Percentiles rank a stretch among this genome's conserved stretches.
Evolutionary conservation across 805 yeast species (phyloP).

Genomic region (Candida ulmi): DNA sequence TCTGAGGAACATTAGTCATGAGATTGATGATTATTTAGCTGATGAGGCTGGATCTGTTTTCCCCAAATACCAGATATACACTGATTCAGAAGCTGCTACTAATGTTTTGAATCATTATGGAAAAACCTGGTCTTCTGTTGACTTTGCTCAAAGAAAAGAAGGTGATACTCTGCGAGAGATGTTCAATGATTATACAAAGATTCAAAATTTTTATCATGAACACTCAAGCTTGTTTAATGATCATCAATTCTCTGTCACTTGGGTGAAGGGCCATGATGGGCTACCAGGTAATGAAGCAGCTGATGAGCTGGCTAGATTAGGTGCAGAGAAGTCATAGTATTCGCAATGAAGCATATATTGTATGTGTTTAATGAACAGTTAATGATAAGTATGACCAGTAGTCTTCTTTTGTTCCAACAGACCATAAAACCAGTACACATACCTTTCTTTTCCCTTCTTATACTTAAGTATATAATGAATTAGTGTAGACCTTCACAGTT

Average conservation of each 20-base stretch:
- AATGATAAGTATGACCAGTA: too few species aligned
- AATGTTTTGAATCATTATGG: conserved; percentile 55
- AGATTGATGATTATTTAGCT: conserved; percentile 21
- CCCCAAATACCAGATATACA: conserved; percentile 37
- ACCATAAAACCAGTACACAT: too few species aligned
- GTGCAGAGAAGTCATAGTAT: conserved; percentile 32
- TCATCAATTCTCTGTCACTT: conserved; percentile 38
- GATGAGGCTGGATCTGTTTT: conserved; percentile 10
- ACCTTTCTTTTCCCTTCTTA: too few species aligned
- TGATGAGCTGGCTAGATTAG: conserved; percentile 66
- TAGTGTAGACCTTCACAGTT: too few species aligned
- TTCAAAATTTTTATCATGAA: conserved; percentile 32
- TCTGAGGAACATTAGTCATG: conserved; percentile 32
- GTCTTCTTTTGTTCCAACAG: too few species aligned
- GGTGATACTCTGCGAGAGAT: conserved; percentile 25
- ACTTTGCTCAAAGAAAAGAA: conserved; percentile 39
- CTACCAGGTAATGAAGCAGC: conserved; percentile 71
- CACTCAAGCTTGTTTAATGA: conserved; percentile 21
- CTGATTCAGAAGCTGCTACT: conserved; percentile 70
- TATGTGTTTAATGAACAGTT: too few species aligned
- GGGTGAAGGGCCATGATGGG: conserved; percentile 75
- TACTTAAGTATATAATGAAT: too few species aligned
- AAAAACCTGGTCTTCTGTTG: conserved; percentile 47
- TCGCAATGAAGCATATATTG: too few species aligned
- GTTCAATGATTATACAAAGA: conserved; percentile 36